Base-by-base conservation (phyloP, 257 asterid species). In the Henckelia pumila region DNA sequence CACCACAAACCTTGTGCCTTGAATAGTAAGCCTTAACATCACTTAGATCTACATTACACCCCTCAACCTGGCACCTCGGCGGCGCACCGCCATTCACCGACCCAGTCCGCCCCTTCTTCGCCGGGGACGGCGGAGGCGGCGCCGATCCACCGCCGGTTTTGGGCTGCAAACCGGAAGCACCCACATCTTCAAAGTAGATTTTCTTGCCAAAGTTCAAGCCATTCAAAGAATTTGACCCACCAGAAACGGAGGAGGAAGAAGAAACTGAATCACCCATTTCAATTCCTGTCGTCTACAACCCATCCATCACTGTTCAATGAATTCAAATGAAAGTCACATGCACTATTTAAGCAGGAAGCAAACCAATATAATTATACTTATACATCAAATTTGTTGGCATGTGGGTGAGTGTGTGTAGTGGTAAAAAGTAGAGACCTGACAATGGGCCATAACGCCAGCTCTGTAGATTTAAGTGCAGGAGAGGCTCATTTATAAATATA, bases 61-160 rank as follows among this genome's bases (percentile, higher is more conserved):
- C 99, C 85, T 93, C 96, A 73, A 93, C 99, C 74, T 88, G 99
- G 60, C 99, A 93, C 81, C 91, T 80, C 0, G 95, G 95, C 29
- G 92, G 88, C 55, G 55, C 8, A 17, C 55, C 55, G 0, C 55
- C 55, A 44, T 73, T 86, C 49, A 59, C 79, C 63, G 64, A 50
- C 73, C 79, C 82, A 24, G 76, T 69, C 84, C 96, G 71, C 66
- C 86, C 95, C 67, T 85, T 90, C 84, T 82, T 88, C 13, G 89
- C 82, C 68, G 92, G 91, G 17, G 90, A 78, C 16, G 76, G 77
- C 10, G 88, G 83, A 47, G 21, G 8, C 55, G 2, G 21, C 20
- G 20, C 55, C 72, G 76, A 71, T 50, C 76, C 84, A 52, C 64
- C 66, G 0, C 69, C 72, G 8, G 69, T 49, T 70, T 78, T 83